These are phyloP conservation scores for Fraxinus nigra DNA, from an alignment of 305 asterid genomes.

Conservation along the genomic window DNA sequence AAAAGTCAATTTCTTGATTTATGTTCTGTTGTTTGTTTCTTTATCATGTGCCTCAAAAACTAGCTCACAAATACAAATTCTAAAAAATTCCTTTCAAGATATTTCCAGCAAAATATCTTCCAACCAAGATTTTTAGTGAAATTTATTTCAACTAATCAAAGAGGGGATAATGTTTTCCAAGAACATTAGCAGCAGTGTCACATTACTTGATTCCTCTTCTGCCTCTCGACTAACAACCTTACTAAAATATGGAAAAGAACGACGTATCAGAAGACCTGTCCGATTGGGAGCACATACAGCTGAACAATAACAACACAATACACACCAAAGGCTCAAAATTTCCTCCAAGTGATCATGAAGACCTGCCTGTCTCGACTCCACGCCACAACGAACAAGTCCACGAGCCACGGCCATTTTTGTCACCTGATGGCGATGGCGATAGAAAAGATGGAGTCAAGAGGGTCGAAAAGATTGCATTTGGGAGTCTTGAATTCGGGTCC, in stretches of 20 bases:
- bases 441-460: background rate
- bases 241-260: constrained; percentile 30
- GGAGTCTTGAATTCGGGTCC: constrained; percentile 31
- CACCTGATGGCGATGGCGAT: constrained; percentile 3
- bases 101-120: constrained; percentile 36
- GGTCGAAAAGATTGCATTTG: constrained; percentile 15
- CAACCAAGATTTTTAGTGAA: background rate
- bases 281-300: constrained; percentile 44
- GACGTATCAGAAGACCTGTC: constrained; percentile 29
- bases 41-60: background rate
- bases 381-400: constrained; percentile 9
- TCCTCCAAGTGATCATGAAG: constrained; percentile 39
- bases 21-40: too few relatives aligned
- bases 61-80: constrained; percentile 10
- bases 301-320: background rate
- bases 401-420: background rate
- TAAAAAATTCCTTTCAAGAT: constrained; percentile 20
- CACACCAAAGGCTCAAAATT: constrained; percentile 24
- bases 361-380: constrained; percentile 24
- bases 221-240: background rate
- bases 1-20: background rate
- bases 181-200: background rate
- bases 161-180: constrained; percentile 20
- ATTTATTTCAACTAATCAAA: constrained; percentile 28
- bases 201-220: background rate